Conservation (phyloP, 306 rosid species). For the Ceratonia siliqua region DNA sequence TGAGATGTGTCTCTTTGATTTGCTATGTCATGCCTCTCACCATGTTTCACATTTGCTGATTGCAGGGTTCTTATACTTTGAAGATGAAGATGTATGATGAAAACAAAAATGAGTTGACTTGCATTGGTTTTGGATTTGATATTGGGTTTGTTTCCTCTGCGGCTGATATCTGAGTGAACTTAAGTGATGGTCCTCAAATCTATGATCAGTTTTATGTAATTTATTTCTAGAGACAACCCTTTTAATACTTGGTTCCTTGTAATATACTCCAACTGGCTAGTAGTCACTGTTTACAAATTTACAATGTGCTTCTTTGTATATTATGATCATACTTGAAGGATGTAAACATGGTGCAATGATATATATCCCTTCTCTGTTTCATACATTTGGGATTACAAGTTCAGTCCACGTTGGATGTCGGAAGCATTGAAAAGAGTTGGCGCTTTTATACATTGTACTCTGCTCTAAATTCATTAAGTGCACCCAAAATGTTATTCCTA, state of each 20-base stretch:
- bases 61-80: constrained; percentile 75
- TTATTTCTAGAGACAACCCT: constrained; percentile 27
- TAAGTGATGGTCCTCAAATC: constrained; percentile 10
- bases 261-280: neutral
- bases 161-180: constrained; percentile 60
- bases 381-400: neutral
- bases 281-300: constrained; percentile 8
- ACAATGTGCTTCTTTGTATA: neutral
- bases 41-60: constrained; percentile 19
- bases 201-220: constrained; percentile 16
- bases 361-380: neutral
- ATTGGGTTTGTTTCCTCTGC: constrained; percentile 65
- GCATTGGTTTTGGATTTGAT: constrained; percentile 65
- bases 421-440: neutral
- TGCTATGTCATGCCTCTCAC: constrained; percentile 33
- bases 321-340: neutral
- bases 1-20: neutral
- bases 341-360: neutral
- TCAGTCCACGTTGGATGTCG: neutral
- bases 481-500: neutral
- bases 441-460: neutral
- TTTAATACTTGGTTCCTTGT: constrained; percentile 15
- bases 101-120: constrained; percentile 56
- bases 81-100: constrained; percentile 71
- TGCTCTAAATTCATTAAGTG: constrained; percentile 19